Percentiles rank a stretch among this genome's conserved stretches.
phyloP scores from a whole-genome alignment of 2,329 filamentous ascomycete genomes.

The Cordyceps farinosa region DNA sequence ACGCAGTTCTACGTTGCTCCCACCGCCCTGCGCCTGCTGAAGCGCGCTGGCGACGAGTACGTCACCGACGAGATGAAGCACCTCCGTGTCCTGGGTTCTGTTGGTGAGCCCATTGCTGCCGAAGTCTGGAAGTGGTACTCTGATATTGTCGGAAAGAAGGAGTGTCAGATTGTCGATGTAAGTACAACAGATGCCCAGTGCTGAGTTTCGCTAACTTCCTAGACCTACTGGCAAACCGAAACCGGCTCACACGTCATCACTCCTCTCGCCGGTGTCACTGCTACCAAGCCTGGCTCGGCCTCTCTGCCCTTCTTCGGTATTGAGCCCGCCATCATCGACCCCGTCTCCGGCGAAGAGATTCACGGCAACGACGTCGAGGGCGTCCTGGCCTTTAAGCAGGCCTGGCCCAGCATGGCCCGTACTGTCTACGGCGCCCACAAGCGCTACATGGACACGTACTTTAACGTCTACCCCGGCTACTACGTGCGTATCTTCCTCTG shows the following conservation, averaged over 20 bases:
- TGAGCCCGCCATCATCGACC: slow-evolving; percentile 95
- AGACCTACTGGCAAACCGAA: slow-evolving; percentile 99
- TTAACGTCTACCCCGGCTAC: slow-evolving; percentile 97
- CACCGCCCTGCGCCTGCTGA: slow-evolving; percentile 86
- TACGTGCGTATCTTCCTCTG: slow-evolving; percentile 66
- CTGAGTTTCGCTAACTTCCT: slow-evolving; percentile 19
- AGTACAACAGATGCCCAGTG: slow-evolving; percentile 37
- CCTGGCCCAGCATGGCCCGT: slow-evolving; percentile 97
- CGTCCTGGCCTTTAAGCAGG: slow-evolving; percentile 92
- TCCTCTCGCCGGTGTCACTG: slow-evolving; percentile 85
- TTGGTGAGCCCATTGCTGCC: slow-evolving; percentile 94
- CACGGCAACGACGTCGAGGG: slow-evolving; percentile 96
- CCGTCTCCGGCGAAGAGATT: slow-evolving; percentile 89
- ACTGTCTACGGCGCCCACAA: slow-evolving; percentile 98
- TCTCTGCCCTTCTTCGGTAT: slow-evolving; percentile 98
- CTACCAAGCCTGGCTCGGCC: slow-evolving; percentile 93
- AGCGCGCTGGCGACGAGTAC: slow-evolving; percentile 91
- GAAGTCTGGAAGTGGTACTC: slow-evolving; percentile 99
- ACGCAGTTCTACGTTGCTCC: slow-evolving; percentile 99
- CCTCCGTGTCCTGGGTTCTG: slow-evolving; percentile 85
- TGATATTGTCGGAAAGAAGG: slow-evolving; percentile 87
- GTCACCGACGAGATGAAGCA: slow-evolving; percentile 87
- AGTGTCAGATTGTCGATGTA: slow-evolving; percentile 91
- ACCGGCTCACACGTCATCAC: slow-evolving; percentile 96
- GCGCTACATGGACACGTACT: slow-evolving; percentile 97